Evolutionary conservation across 1,139 yeast species (phyloP).

Genomic region (Candida buenavistaensis): DNA sequence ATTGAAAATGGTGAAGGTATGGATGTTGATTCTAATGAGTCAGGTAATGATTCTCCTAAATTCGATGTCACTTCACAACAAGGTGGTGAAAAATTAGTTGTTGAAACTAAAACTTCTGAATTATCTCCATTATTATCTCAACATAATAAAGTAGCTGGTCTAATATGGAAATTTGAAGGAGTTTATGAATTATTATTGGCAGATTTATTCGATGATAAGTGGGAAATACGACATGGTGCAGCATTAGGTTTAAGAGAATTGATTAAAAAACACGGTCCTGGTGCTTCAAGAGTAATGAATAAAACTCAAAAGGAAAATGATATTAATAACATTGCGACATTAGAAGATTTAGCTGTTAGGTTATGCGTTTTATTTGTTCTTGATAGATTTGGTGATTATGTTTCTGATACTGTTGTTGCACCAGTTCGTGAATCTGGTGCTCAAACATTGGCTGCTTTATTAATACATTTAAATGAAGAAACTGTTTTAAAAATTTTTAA

Average conservation of each 20-base stretch:
- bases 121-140: constrained; percentile 71
- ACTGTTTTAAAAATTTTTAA: constrained; percentile 60
- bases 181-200: constrained; percentile 80
- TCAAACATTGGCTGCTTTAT: constrained; percentile 86
- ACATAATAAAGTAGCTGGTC: constrained; percentile 73
- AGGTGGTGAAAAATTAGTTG: constrained; percentile 78
- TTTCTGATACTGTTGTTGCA: constrained; percentile 96
- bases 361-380: constrained; percentile 84
- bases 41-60: constrained; percentile 22
- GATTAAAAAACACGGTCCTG: constrained; percentile 77
- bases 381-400: constrained; percentile 96
- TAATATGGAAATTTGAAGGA: constrained; percentile 97
- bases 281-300: constrained; percentile 82
- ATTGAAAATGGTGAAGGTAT: constrained; percentile 28
- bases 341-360: constrained; percentile 88
- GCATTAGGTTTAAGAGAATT: constrained; percentile 90
- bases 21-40: constrained; percentile 17
- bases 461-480: constrained; percentile 63
- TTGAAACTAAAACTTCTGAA: constrained; percentile 73
- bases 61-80: constrained; percentile 75
- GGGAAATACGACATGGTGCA: constrained; percentile 98
- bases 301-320: constrained; percentile 63
- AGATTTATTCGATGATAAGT: constrained; percentile 79
- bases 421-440: constrained; percentile 98
- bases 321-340: constrained; percentile 60